phyloP scores from a whole-genome alignment of 306 rosid species.

The Gastrolobium bilobum region DNA sequence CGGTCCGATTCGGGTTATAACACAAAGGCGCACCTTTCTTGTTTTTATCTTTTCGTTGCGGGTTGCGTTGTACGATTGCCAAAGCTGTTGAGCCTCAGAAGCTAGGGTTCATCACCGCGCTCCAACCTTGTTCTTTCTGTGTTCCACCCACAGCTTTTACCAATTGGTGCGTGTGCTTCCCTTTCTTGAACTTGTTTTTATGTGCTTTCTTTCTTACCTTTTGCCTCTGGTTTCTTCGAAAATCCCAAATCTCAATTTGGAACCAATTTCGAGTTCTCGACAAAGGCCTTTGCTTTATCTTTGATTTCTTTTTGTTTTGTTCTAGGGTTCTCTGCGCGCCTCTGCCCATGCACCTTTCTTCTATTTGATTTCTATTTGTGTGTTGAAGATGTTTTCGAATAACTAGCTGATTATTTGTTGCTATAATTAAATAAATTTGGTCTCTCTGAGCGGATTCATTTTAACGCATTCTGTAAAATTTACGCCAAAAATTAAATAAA shows the following conservation, averaged over 20 bases:
- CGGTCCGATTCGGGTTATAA: background rate
- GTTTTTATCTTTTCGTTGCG: background rate
- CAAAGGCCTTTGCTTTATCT: background rate
- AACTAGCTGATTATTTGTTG: conserved; percentile 12
- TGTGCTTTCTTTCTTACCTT: background rate
- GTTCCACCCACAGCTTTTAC: background rate
- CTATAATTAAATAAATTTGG: conserved; percentile 4
- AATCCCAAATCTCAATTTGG: conserved; percentile 3
- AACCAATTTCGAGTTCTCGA: background rate
- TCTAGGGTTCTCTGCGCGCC: conserved; percentile 38
- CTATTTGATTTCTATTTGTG: background rate
- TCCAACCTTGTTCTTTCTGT: background rate
- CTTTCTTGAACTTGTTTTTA: background rate
- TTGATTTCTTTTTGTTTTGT: background rate
- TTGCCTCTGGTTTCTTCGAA: background rate
- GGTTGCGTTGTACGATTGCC: background rate
- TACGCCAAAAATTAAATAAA: background rate
- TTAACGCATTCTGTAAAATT: conserved; percentile 2
- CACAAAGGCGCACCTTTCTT: background rate
- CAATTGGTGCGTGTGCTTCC: conserved; percentile 33
- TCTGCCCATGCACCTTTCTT: background rate
- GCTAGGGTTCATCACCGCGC: conserved; percentile 35
- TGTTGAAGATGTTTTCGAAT: conserved; percentile 9
- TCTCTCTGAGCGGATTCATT: conserved; percentile 2
- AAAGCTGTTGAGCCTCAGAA: conserved; percentile 13